Evolutionary conservation across 2,329 filamentous ascomycete species (phyloP), one percentile per base, ranked within the genome.

Genomic region (Kalaharituber pfeilii): DNA sequence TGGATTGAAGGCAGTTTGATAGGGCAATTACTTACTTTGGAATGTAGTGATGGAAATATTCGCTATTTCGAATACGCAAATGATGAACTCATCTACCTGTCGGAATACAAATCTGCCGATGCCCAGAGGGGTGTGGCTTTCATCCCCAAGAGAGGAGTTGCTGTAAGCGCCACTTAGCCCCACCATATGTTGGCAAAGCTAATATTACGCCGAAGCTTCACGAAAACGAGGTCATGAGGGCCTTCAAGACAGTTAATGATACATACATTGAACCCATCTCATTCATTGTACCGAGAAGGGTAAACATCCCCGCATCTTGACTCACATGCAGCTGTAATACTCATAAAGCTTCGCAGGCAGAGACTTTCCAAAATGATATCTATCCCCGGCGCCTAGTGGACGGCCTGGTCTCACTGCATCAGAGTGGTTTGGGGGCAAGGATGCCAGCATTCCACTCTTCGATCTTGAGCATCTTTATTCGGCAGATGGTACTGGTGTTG

Each of bases 41-140:
- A n/a, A 22, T 9, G 15, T 59, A 91, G 86, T 69, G 91, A 98
- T 67, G 91, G 91, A 66, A 98, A 98, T 71, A 98, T 98, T 66
- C 88, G 91, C 60, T 98, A 98, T 75, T 98, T 85, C 69, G 91
- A 98, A 71, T 94, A 93, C 66, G 85, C 93, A 67, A 94, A 96
- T 71, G 89, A 96, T 75, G 95, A 95, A 70, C 95, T 98, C 67
- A 89, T 98, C 70, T 94, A 85, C 70, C 73, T 98, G 53, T 93
- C 87, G 59, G 89, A 96, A 69, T 91, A 96, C 76, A 94, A 95
- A 71, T 96, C 91, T n/a, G 73, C 75, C 36, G 91, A 98, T 61
- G 89, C 91, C 28, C 91, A 98, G 72, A 80, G 91, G 67, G 91
- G 91, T 64, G 77, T 98, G 64, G 91, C 86, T 29, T 96, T 98